Percentiles rank a stretch among this genome's conserved stretches.
Conservation (phyloP, 306 rosid species). For the Cucumis cinereus region DNA sequence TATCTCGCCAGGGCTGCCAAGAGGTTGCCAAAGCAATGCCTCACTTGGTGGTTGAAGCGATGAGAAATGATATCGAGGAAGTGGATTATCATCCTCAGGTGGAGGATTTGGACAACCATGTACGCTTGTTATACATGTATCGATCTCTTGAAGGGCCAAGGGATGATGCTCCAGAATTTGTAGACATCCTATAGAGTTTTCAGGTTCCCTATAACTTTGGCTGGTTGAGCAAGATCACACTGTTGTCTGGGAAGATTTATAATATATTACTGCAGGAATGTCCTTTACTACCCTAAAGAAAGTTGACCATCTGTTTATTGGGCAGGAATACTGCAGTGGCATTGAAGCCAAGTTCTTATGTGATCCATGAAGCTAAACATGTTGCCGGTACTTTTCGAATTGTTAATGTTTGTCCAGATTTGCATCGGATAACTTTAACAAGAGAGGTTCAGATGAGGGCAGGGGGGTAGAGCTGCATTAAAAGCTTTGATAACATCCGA, state of each 20-base stretch:
- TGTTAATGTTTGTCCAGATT: slow-evolving; percentile 26
- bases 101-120: slow-evolving; percentile 7
- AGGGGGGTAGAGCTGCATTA: slow-evolving; percentile 18
- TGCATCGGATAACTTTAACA: not conserved
- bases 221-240: slow-evolving; percentile 11
- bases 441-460: slow-evolving; percentile 14
- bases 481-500: slow-evolving; percentile 11
- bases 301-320: not conserved
- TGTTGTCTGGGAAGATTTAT: slow-evolving; percentile 5
- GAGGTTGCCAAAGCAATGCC: slow-evolving; percentile 58
- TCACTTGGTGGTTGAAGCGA: slow-evolving; percentile 54
- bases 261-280: slow-evolving; percentile 11
- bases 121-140: slow-evolving; percentile 35
- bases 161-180: slow-evolving; percentile 46
- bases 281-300: slow-evolving; percentile 29
- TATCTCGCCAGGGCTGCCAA: slow-evolving; percentile 54
- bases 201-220: not conserved
- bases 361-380: slow-evolving; percentile 21
- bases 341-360: not conserved
- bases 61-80: slow-evolving; percentile 12
- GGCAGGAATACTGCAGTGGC: not conserved
- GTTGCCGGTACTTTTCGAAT: slow-evolving; percentile 22
- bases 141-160: slow-evolving; percentile 61
- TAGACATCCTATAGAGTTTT: slow-evolving; percentile 39
- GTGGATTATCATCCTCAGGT: slow-evolving; percentile 8